A percentile compares a stretch with the other conserved stretches of the same genome.
Evolutionary conservation across 179 eudicot genomes (phyloP).

Genomic region (Beta lomatogona): DNA sequence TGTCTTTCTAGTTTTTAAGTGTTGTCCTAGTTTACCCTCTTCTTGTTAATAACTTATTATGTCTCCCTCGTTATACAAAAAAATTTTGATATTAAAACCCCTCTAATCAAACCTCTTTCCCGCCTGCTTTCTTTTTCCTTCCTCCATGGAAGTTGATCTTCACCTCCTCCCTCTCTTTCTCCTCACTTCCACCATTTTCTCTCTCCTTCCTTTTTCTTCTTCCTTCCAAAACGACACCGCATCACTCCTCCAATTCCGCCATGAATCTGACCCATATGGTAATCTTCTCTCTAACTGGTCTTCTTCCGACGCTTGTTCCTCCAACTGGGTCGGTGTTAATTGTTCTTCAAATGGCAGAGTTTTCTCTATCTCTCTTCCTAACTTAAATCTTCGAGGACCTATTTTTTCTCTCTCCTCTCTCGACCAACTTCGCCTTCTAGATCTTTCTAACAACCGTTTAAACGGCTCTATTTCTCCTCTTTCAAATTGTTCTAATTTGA

Average conservation of each 20-base stretch:
- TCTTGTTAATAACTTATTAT: too few relatives aligned
- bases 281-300: conserved; percentile 80
- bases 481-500: conserved; percentile 48
- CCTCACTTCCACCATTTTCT: background rate
- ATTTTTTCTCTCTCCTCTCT: conserved; percentile 61
- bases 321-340: conserved; percentile 62
- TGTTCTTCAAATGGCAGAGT: conserved; percentile 62
- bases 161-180: background rate
- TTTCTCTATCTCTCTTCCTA: conserved; percentile 57
- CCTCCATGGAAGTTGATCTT: conserved; percentile 21
- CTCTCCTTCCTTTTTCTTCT: conserved; percentile 28
- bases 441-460: conserved; percentile 75
- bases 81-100: background rate
- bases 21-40: too few relatives aligned
- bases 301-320: conserved; percentile 54
- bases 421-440: conserved; percentile 79
- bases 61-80: too few relatives aligned
- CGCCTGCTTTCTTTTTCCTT: background rate
- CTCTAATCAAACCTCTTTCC: conserved; percentile 16
- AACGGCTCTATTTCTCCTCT: conserved; percentile 63
- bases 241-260: conserved; percentile 58
- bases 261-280: conserved; percentile 68
- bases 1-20: too few relatives aligned
- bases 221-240: conserved; percentile 50
- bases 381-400: conserved; percentile 78